Base-by-base conservation (phyloP, 257 asterid species). In the Gardenia jasminoides region DNA sequence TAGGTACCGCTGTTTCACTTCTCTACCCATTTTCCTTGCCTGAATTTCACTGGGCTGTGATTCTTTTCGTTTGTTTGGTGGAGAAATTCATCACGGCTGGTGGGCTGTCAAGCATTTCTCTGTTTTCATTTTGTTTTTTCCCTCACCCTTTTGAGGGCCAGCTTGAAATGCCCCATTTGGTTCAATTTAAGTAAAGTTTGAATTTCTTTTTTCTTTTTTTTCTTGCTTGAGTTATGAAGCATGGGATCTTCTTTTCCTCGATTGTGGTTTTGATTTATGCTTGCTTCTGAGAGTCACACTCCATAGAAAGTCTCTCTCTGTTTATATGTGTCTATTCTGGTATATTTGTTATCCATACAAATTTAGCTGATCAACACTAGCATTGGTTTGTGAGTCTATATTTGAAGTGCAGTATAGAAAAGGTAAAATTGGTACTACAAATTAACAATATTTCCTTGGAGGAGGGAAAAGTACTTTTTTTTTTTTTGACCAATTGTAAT, bases 181-280 rank as follows among this genome's bases (percentile, higher is more conserved):
- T 69, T 39, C 76, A 31, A 74, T 72, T 22, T 64, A 50, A 77
- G 61, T 59, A 13, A 80, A 70, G 74, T 70, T 30, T 30, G 19
- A 28, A 13, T 74, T 20, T 70, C 26, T 13, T 1, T 61, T 68
- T 9, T 47, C 41, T n/a, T n/a, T 76, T 10, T 43, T 82, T 54
- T 62, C 76, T 67, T 74, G 80, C 81, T 83, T 77, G 79, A 61
- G 52, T 77, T 68, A 54, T 44, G 67, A 43, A 77, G 59, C 75
- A 81, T 54, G 67, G 77, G 76, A 36, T 78, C 70, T 56, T 76
- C 76, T 78, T 54, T 50, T 82, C 69, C 85, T 81, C 76, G 67
- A 80, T 79, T 64, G 62, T 70, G 43, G 36, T 75, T 73, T 68
- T 50, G 43, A 64, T 62, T 76, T 77, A 30, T 66, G 77, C 46